Base-by-base conservation (phyloP, 1,284 basidiomycete genomes). In the Tilletia indica region DNA sequence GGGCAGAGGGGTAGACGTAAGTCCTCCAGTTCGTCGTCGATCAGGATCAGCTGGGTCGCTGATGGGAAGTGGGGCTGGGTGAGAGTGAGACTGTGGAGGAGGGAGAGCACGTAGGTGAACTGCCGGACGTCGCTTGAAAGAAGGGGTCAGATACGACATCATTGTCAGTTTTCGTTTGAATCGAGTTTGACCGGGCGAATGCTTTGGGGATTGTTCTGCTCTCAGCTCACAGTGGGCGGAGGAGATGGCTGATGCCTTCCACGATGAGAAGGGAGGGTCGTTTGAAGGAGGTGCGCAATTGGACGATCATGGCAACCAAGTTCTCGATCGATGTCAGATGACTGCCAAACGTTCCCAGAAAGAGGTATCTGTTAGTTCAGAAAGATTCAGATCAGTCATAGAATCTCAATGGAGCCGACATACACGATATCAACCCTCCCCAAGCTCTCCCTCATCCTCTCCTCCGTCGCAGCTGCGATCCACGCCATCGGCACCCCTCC, bases 181-280 rank as follows among this genome's bases (percentile, higher is more conserved):
- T 31, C 25, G 25, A 31, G 25, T 31, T 31, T 31, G 25, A 31
- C 47, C 11, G 47, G 11, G n/a, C 11, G 47, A 12, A 11, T 48
- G 2, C 47, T 12, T 11, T 48, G n/a, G 12, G 47, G 47, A 11
- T 48, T 48, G 47, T 2, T 11, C 47, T 48, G 47, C 11, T n/a
- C 11, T 12, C 12, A 8, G 21, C 51, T 54, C 51, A 54, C 51
- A 54, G 51, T 19, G 16, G 8, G 16, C 6, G 19, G 6, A 19
- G 19, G 21, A 54, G 51, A 54, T 54, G 51, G 51, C 51, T 54
- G 19, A 54, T 1, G 16, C 51, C 51, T 25, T 54, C 51, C 11
- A 54, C 51, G 19, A 54, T 25, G 51, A 54, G 51, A 11, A 54
- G 51, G 12, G 51, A n/a, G 51, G 51, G 51, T 54, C 51, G 51